phyloP scores from a whole-genome alignment of 768 basidiomycete species.

The Xanthoconium stramineum region DNA sequence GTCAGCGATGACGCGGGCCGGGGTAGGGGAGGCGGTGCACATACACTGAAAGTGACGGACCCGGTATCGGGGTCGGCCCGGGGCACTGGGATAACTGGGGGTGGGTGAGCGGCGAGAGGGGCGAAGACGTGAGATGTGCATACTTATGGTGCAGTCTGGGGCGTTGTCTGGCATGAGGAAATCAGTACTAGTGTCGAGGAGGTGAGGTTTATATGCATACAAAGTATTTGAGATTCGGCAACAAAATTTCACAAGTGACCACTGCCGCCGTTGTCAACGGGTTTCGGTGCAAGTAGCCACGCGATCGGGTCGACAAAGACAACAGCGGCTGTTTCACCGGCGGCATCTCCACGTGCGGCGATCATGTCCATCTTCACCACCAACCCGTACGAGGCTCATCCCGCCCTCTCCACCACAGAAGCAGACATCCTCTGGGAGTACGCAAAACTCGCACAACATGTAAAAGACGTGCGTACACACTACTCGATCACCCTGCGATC shows the following conservation, averaged over 20 bases:
- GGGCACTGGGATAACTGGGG: conserved; percentile 45
- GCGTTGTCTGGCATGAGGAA: background rate
- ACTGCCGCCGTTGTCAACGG: background rate
- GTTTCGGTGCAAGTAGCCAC: conserved; percentile 5
- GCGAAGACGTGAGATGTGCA: conserved; percentile 18
- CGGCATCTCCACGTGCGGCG: background rate
- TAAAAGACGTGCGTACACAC: conserved; percentile 56
- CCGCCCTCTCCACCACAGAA: conserved; percentile 63
- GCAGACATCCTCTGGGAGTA: conserved; percentile 91
- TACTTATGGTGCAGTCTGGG: conserved; percentile 75
- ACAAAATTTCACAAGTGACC: background rate
- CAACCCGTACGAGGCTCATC: conserved; percentile 76
- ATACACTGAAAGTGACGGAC: conserved; percentile 60
- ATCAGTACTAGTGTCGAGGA: background rate
- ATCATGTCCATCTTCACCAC: conserved; percentile 32
- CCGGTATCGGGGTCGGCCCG: conserved; percentile 32
- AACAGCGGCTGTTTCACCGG: background rate
- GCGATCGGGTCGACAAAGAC: background rate
- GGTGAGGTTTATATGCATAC: background rate
- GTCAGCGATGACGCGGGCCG: conserved; percentile 4
- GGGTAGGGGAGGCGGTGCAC: conserved; percentile 13
- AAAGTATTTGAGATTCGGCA: background rate
- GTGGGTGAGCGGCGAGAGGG: background rate
- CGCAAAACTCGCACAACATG: conserved; percentile 77
- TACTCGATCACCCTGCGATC: background rate